A percentile compares a stretch with the other conserved stretches of the same genome.
phyloP scores from a whole-genome alignment of 345 rosid species.

The Eucalyptus caleyi region DNA sequence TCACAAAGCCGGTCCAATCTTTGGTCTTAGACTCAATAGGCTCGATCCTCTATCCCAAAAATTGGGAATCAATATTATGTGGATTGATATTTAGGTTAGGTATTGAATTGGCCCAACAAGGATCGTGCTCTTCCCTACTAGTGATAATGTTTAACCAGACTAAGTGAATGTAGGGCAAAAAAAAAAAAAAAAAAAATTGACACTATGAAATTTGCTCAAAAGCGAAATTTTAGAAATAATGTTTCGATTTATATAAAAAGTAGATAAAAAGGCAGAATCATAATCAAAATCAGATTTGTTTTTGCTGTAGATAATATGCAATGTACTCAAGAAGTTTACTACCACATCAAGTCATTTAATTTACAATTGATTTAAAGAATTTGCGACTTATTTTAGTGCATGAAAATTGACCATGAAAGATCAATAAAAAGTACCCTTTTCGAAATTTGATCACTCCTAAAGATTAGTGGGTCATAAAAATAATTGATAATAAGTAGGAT shows the following conservation, averaged over 20 bases:
- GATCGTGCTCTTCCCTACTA: neutral
- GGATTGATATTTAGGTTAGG: no score
- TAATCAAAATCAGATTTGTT: neutral
- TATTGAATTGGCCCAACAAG: rapidly evolving
- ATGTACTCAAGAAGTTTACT: neutral
- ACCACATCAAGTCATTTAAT: neutral
- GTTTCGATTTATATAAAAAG: neutral
- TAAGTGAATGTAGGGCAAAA: neutral
- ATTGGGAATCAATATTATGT: neutral
- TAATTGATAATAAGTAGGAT: neutral
- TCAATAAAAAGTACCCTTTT: neutral
- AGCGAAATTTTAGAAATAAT: neutral
- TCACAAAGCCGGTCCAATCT: rapidly evolving
- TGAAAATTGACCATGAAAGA: neutral
- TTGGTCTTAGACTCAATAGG: no score
- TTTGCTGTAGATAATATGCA: neutral
- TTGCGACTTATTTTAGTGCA: neutral
- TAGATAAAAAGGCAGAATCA: neutral
- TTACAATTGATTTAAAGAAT: neutral
- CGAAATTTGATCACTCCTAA: neutral
- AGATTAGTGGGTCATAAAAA: neutral
- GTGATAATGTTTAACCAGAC: neutral
- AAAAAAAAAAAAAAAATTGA: neutral
- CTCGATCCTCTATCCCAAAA: neutral
- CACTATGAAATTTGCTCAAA: neutral